These are phyloP conservation scores for Anisodus tanguticus DNA, from an alignment of 257 asterid species.

Conservation along the genomic window DNA sequence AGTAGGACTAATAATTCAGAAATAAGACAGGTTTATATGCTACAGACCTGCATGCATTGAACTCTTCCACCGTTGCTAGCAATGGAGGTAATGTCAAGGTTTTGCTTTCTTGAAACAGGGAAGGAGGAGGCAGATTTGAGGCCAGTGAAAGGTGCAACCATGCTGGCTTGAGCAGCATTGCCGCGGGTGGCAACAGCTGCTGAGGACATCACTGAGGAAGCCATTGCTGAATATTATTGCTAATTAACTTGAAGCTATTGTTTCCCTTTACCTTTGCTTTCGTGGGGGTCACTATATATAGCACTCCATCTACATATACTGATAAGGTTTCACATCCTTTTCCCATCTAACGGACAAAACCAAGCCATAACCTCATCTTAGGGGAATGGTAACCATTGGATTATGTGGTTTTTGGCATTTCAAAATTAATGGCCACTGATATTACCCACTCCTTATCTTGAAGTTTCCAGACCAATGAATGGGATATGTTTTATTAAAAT, in stretches of 20 bases:
- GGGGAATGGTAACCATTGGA: slow-evolving; percentile 37
- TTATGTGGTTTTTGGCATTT: slow-evolving; percentile 40
- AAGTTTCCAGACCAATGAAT: background rate
- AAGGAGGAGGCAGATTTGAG: slow-evolving; percentile 41
- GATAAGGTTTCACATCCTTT: background rate
- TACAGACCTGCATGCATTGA: slow-evolving; percentile 51
- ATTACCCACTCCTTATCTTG: background rate
- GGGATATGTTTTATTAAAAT: background rate
- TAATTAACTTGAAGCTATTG: no score
- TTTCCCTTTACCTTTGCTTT: no score
- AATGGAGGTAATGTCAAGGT: slow-evolving; percentile 42
- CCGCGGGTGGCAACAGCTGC: slow-evolving; percentile 39
- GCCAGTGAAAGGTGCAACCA: slow-evolving; percentile 50
- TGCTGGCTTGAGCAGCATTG: slow-evolving; percentile 44
- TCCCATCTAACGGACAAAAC: background rate
- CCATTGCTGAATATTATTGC: slow-evolving; percentile 36
- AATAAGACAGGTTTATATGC: no score
- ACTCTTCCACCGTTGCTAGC: slow-evolving; percentile 57
- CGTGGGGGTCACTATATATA: no score
- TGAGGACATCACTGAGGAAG: slow-evolving; percentile 48
- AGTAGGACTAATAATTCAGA: no score
- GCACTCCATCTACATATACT: slow-evolving; percentile 32
- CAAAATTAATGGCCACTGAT: slow-evolving; percentile 12
- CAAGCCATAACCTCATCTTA: slow-evolving; percentile 26
- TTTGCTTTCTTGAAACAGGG: slow-evolving; percentile 31